Base-by-base conservation (phyloP, 768 basidiomycete genomes). In the Suillus lakei region DNA sequence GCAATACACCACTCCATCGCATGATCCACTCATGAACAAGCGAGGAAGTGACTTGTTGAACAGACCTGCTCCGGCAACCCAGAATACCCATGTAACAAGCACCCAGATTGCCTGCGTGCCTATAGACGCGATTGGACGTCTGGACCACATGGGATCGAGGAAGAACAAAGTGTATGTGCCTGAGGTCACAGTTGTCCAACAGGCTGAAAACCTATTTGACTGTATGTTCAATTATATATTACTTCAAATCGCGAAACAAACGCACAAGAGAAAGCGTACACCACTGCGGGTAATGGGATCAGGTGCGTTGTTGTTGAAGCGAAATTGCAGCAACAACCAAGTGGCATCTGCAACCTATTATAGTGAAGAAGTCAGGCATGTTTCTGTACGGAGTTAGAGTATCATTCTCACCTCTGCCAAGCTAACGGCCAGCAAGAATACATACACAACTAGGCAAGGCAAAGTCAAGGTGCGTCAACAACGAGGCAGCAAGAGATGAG, bases 61-160 rank as follows among this genome's bases (percentile, higher is more conserved):
- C 28, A 85, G 73, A 0, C 82, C 84, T 4, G 86, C 81, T 50
- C 86, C 85, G 16, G 86, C 77, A 23, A 88, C 79, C 89, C 88
- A 90, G 54, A 88, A 77, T 21, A 84, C 69, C 86, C 86, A 88
- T 16, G 88, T 88, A 1, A 83, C 64, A 34, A 88, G 74, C 5
- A 85, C 74, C 89, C 89, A 90, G 50, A 88, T 75, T 15, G 80
- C 81, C 69, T 90, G 89, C 0, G 86, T 79, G 9, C 88, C 87
- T 44, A 89, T 76, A 15, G 88, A 89, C 12, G 84, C 80, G 18
- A 88, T 66, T 4, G 84, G 80, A 63, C 83, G 82, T 64, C 76
- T 82, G 23, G 86, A 84, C 83, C 85, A 88, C 18, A 76, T 74
- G 1, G 88, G 87, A 70, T 90, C 88, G 6, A 89, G 75, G 72